Evolutionary conservation across 768 basidiomycete species (phyloP), one percentile per base, ranked within the genome.

Genomic region (Agrocybe praecox): DNA sequence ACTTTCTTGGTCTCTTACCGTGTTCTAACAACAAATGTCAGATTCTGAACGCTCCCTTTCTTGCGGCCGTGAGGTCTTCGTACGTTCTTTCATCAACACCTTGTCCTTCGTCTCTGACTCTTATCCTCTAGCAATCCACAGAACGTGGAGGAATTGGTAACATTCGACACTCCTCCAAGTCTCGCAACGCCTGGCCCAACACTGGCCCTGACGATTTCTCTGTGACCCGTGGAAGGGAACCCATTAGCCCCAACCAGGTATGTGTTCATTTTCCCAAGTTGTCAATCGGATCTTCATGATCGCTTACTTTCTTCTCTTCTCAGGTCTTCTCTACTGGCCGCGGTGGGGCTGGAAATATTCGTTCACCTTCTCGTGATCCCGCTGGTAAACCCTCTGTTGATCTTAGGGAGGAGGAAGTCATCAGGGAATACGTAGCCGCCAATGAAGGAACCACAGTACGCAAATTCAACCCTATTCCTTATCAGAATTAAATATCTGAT

Each of bases 341-440:
- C 49, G 93, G 94, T 23, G 94, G 94, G 15, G 82, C 82, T 8
- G 94, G 93, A 9, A 96, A 96, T 78, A 85, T 95, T 49, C 86
- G 90, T 55, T 89, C 91, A 1, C 87, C 86, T 0, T 91, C 90
- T 21, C 82, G 86, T 33, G 87, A 85, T 40, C 63, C 62, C 17
- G 33, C 29, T 14, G 51, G 52, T 50, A 64, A 59, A 14, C 56
- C 69, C 1, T 60, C 63, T 34, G 64, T 67, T 6, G 72, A 70
- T 46, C 62, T 65, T 1, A 71, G 72, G 19, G 82, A 84, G 59
- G 80, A 83, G 59, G 70, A 75, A 11, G 65, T 81, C 1, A 74
- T 84, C 53, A 64, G 69, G 9, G 60, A 72, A 14, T 74, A 77
- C 34, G 59, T 64, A 8, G 68, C 65, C 14, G 60, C 66, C 0